A percentile compares a stretch with the other conserved stretches of the same genome.
Evolutionary conservation across 345 rosid genomes (phyloP).

Genomic region (Eucalyptus curtisii): DNA sequence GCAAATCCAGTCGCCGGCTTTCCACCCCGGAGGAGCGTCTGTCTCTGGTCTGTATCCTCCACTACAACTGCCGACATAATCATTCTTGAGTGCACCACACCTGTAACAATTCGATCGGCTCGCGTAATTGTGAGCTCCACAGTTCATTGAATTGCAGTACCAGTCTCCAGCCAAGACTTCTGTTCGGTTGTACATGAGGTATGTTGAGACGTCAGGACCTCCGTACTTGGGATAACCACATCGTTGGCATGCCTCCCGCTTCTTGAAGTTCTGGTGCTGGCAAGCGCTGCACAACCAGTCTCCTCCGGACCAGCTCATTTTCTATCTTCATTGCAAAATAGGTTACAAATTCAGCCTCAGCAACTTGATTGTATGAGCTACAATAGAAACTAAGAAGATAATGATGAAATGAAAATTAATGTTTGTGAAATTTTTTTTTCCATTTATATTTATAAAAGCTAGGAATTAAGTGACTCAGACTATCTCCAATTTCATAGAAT

Average conservation of each 20-base stretch:
- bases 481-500: neutral
- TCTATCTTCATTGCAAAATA: neutral
- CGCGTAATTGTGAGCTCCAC: slow-evolving; percentile 90
- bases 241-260: slow-evolving; percentile 32
- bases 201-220: slow-evolving; percentile 26
- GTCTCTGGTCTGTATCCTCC: slow-evolving; percentile 15
- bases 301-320: slow-evolving; percentile 20
- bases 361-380: neutral
- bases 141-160: slow-evolving; percentile 75
- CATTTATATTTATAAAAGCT: neutral
- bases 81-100: slow-evolving; percentile 49
- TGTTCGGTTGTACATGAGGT: slow-evolving; percentile 1
- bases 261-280: slow-evolving; percentile 41
- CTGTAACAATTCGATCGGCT: slow-evolving; percentile 67
- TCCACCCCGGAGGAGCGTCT: slow-evolving; percentile 70
- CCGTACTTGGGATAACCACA: slow-evolving; percentile 32
- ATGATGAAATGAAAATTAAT: neutral
- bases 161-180: slow-evolving; percentile 86
- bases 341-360: neutral
- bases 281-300: slow-evolving; percentile 40
- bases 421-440: neutral
- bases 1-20: slow-evolving; percentile 97
- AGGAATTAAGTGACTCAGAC: neutral
- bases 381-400: neutral
- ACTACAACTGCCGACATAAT: neutral